Percentiles rank a stretch among this genome's conserved stretches.
phyloP scores from a whole-genome alignment of 306 rosid genomes.

The Acacia confusa region DNA sequence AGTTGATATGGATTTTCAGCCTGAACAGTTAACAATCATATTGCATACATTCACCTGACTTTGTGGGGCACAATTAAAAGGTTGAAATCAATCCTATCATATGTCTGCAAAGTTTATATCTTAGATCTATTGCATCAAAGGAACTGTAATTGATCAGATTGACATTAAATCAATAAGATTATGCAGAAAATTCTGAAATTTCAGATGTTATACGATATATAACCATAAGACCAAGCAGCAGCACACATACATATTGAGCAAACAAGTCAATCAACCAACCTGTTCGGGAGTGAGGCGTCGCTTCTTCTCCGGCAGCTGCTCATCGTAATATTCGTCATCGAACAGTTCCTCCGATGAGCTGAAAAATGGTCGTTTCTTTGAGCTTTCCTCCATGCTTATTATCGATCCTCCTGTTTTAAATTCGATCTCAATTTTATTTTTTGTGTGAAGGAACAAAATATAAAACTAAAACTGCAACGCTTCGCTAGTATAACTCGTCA shows the following conservation, averaged over 20 bases:
- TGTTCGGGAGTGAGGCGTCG: slow-evolving; percentile 94
- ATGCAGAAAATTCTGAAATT: slow-evolving; percentile 3
- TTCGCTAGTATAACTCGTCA: background rate
- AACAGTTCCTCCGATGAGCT: slow-evolving; percentile 81
- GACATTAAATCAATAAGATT: background rate
- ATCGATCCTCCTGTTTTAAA: slow-evolving; percentile 59
- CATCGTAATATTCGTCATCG: slow-evolving; percentile 91
- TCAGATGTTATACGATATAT: background rate
- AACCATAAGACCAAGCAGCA: slow-evolving; percentile 11
- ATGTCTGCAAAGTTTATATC: slow-evolving; percentile 14
- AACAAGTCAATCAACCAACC: slow-evolving; percentile 45
- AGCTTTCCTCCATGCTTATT: slow-evolving; percentile 78
- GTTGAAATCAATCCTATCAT: slow-evolving; percentile 30
- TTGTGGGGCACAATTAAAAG: background rate
- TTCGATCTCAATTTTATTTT: background rate
- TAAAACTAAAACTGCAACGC: background rate
- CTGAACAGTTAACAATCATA: background rate
- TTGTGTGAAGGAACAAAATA: background rate
- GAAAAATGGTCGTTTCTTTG: slow-evolving; percentile 80
- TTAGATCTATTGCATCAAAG: background rate
- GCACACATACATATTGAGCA: background rate
- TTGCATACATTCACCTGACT: background rate
- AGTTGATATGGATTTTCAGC: background rate
- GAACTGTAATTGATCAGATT: background rate
- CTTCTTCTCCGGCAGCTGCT: slow-evolving; percentile 93